A percentile compares a stretch with the other conserved stretches of the same genome.
Evolutionary conservation across 2,329 filamentous ascomycete species (phyloP).

Genomic region (Aureobasidium sp.): DNA sequence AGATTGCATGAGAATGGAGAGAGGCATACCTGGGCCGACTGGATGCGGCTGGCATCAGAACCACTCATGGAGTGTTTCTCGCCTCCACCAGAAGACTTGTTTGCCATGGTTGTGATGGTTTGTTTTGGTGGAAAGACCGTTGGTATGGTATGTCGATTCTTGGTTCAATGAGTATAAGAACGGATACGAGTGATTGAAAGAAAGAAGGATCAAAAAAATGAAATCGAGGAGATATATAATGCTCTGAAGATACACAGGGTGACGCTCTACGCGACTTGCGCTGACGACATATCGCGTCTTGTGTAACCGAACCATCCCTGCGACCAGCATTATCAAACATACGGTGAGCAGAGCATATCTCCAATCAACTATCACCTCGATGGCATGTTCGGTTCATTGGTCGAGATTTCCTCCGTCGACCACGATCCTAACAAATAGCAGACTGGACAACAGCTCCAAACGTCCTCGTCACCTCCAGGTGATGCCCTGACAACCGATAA

Average conservation of each 20-base stretch:
- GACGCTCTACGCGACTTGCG: neutral
- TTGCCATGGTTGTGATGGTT: neutral
- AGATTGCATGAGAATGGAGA: too few species aligned
- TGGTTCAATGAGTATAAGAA: neutral
- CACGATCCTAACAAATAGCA: too few species aligned
- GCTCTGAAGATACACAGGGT: neutral
- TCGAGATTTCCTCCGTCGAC: too few species aligned
- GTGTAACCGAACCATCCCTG: too few species aligned
- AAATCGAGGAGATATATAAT: neutral
- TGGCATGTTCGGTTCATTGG: too few species aligned
- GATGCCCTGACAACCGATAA: too few species aligned
- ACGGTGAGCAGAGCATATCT: too few species aligned
- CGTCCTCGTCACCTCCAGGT: too few species aligned
- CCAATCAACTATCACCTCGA: too few species aligned
- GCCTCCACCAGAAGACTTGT: neutral
- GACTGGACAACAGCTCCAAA: too few species aligned
- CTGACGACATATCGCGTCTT: too few species aligned
- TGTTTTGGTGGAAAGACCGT: neutral
- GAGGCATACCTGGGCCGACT: neutral
- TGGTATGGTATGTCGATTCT: neutral
- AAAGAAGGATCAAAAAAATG: neutral
- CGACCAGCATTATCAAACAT: too few species aligned
- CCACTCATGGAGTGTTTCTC: neutral
- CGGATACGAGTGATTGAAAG: neutral
- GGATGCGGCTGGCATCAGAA: neutral